Percentiles rank a stretch among this genome's conserved stretches.
Evolutionary conservation across 352 stramenopile species (phyloP).

Genomic region (Phytophthora fragariae): DNA sequence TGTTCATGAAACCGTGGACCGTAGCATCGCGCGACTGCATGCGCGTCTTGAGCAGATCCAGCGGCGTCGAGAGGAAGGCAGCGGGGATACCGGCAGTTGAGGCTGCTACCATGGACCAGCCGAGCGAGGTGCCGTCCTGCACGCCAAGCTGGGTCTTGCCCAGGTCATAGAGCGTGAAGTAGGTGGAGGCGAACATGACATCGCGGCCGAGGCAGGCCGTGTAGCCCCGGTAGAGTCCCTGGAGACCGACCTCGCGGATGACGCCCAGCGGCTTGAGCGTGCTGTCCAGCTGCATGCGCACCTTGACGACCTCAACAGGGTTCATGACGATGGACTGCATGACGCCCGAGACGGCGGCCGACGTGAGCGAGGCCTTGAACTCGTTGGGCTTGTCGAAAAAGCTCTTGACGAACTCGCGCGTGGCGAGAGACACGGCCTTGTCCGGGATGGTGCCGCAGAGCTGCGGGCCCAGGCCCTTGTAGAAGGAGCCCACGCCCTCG

Average conservation of each 20-base stretch:
- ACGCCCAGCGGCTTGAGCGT: conserved; percentile 59
- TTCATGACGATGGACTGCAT: conserved; percentile 88
- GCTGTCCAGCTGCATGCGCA: conserved; percentile 86
- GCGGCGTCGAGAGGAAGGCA: conserved; percentile 77
- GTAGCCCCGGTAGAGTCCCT: conserved; percentile 80
- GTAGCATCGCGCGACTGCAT: conserved; percentile 76
- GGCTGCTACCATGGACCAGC: conserved; percentile 74
- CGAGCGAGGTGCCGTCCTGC: conserved; percentile 73
- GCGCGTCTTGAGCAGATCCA: conserved; percentile 84
- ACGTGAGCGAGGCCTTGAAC: conserved; percentile 75
- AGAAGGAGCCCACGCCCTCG: conserved; percentile 75
- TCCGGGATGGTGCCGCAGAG: conserved; percentile 79
- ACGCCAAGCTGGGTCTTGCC: conserved; percentile 71
- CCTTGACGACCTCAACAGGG: conserved; percentile 85
- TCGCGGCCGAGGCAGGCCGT: conserved; percentile 73
- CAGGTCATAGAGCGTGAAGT: conserved; percentile 85
- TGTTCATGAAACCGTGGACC: conserved; percentile 53
- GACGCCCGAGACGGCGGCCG: conserved; percentile 70
- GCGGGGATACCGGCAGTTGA: conserved; percentile 76
- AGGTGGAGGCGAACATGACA: conserved; percentile 79
- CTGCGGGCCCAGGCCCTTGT: conserved; percentile 81
- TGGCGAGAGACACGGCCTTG: conserved; percentile 83
- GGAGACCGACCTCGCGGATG: conserved; percentile 68
- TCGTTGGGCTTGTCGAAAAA: conserved; percentile 78
- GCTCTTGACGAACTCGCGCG: conserved; percentile 80